Evolutionary conservation across 1,284 basidiomycete genomes (phyloP).

Genomic region (Boletus mariae): DNA sequence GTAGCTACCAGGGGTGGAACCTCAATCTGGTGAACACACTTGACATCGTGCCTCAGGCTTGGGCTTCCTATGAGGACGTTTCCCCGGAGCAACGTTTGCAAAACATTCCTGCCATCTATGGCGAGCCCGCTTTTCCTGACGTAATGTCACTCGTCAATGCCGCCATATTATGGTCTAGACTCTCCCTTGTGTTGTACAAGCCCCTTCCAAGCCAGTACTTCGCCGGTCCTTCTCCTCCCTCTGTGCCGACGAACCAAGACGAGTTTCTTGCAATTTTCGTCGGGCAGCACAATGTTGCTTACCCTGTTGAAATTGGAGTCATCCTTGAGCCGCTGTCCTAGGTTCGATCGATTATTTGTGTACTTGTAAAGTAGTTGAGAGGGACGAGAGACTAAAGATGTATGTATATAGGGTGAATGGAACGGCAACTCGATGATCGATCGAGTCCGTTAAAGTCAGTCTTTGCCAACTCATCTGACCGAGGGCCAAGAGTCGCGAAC

Average conservation of each 20-base stretch:
- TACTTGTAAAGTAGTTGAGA: background rate
- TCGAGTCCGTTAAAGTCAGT: background rate
- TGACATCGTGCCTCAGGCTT: background rate
- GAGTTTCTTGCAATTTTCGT: background rate
- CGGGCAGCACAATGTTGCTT: background rate
- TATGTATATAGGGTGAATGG: background rate
- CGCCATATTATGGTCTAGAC: background rate
- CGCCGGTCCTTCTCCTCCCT: background rate
- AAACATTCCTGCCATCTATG: slow-evolving; percentile 10
- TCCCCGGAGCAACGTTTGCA: slow-evolving; percentile 7
- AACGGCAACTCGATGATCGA: background rate
- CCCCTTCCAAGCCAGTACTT: background rate
- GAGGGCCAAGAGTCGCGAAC: too few species aligned
- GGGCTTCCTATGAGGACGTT: background rate
- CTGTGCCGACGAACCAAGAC: background rate
- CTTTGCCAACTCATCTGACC: too few species aligned
- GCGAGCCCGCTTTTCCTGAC: background rate
- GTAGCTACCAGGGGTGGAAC: slow-evolving; percentile 14
- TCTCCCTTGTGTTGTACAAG: slow-evolving; percentile 1
- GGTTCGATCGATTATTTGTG: background rate
- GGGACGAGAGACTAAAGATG: background rate
- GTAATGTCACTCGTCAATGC: background rate
- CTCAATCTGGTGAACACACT: slow-evolving; percentile 12
- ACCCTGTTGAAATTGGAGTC: background rate
- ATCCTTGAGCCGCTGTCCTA: background rate